These are phyloP conservation scores for Novakomyces olei DNA, from an alignment of 805 yeast species.

Conservation along the genomic window DNA sequence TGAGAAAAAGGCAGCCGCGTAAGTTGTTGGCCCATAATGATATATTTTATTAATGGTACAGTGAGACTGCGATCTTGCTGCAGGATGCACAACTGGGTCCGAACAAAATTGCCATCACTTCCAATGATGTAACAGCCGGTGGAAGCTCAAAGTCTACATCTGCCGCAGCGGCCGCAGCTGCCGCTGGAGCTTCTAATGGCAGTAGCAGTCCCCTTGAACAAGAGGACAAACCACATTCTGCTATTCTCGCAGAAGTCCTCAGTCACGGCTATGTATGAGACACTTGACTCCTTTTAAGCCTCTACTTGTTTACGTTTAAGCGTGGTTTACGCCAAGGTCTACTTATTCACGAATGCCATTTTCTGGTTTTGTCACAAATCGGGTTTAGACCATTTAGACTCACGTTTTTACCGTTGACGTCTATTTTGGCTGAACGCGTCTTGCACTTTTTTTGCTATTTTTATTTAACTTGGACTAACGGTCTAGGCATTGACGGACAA, in stretches of 20 bases:
- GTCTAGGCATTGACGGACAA: slow-evolving; percentile 39
- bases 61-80: slow-evolving; percentile 46
- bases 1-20: slow-evolving; percentile 35
- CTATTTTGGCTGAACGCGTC: no score
- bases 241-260: slow-evolving; percentile 54
- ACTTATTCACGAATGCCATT: no score
- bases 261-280: slow-evolving; percentile 61
- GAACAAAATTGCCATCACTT: slow-evolving; percentile 25
- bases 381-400: no score
- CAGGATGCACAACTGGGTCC: slow-evolving; percentile 57
- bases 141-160: slow-evolving; percentile 9
- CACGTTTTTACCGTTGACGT: no score
- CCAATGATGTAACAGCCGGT: slow-evolving; percentile 10
- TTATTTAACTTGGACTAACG: no score
- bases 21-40: no score
- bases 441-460: no score
- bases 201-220: slow-evolving; percentile 34
- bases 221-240: slow-evolving; percentile 55
- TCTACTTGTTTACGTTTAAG: no score
- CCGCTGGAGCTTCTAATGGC: slow-evolving; percentile 7
- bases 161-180: slow-evolving; percentile 8
- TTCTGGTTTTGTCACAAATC: no score
- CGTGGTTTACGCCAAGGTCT: no score
- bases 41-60: no score
- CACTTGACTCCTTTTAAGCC: no score